Conservation (phyloP, 2,329 filamentous ascomycete genomes). For the Fusarium udum region DNA sequence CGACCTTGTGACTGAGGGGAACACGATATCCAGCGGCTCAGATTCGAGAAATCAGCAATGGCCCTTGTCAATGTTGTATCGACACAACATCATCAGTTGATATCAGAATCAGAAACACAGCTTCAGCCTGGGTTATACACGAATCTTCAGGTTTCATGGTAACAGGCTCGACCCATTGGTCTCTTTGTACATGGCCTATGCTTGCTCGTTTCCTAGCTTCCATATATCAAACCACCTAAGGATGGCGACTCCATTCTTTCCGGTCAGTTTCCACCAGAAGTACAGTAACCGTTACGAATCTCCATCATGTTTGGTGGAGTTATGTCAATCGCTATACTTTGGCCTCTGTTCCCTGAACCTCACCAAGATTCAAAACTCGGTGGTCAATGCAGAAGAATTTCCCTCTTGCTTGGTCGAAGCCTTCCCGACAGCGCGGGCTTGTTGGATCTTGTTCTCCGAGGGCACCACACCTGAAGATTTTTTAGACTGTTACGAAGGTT, state of each 20-base stretch:
- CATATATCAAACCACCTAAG: slow-evolving; percentile 18
- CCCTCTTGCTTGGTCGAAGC: slow-evolving; percentile 6
- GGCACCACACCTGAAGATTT: slow-evolving; percentile 14
- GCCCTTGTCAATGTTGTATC: slow-evolving; percentile 20
- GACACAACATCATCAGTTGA: slow-evolving; percentile 18
- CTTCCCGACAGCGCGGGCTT: slow-evolving; percentile 9
- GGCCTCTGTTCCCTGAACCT: slow-evolving; percentile 5
- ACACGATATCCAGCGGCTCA: slow-evolving; percentile 18
- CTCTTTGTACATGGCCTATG: slow-evolving; percentile 25
- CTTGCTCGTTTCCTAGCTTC: neutral
- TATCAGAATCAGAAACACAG: slow-evolving; percentile 23
- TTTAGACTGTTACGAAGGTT: neutral
- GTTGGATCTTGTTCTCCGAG: neutral
- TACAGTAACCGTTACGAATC: slow-evolving; percentile 20
- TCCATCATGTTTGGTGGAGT: slow-evolving; percentile 24
- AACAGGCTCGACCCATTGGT: slow-evolving; percentile 25
- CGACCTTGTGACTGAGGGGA: slow-evolving; percentile 26
- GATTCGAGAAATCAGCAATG: neutral
- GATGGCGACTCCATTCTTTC: slow-evolving; percentile 4
- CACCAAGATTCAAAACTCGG: slow-evolving; percentile 5
- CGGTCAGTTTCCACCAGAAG: neutral
- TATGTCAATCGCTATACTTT: slow-evolving; percentile 27
- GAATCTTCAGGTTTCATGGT: slow-evolving; percentile 33
- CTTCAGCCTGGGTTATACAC: slow-evolving; percentile 15
- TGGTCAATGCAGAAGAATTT: neutral